These are phyloP conservation scores for Daedaleopsis sinensis DNA, from an alignment of 768 basidiomycete genomes.

Conservation along the genomic window DNA sequence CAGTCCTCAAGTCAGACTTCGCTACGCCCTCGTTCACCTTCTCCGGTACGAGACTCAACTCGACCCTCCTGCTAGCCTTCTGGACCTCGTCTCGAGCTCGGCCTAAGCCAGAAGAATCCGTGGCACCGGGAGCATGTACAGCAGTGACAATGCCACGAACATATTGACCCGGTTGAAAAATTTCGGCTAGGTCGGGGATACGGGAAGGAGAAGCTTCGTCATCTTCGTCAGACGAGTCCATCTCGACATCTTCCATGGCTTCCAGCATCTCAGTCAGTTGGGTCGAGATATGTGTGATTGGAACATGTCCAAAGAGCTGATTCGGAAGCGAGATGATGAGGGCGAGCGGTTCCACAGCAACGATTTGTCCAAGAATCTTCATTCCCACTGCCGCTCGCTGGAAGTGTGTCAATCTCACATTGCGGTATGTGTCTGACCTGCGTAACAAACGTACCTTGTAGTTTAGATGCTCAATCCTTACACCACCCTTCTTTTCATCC, in stretches of 20 bases:
- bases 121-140: conserved; percentile 68
- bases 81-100: conserved; percentile 68
- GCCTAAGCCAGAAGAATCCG: conserved; percentile 57
- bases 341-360: conserved; percentile 84
- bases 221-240: conserved; percentile 47
- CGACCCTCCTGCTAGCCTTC: conserved; percentile 75
- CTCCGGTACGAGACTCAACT: conserved; percentile 82
- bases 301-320: conserved; percentile 91
- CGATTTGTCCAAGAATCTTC: conserved; percentile 86
- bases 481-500: conserved; percentile 49
- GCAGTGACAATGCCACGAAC: conserved; percentile 76
- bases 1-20: conserved; percentile 73
- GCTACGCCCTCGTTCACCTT: conserved; percentile 81
- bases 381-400: conserved; percentile 83
- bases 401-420: conserved; percentile 7
- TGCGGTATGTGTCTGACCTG: conserved; percentile 2
- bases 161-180: conserved; percentile 88
- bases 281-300: conserved; percentile 88
- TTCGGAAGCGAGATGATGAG: conserved; percentile 94
- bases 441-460: conserved; percentile 67
- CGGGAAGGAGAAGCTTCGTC: conserved; percentile 40
- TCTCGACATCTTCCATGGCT: conserved; percentile 53
- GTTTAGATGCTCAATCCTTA: conserved; percentile 89
- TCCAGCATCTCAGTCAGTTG: conserved; percentile 78
- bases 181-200: conserved; percentile 70